A percentile compares a stretch with the other conserved stretches of the same genome.
Conservation (phyloP, 768 basidiomycete species). For the Suillus variegatus region DNA sequence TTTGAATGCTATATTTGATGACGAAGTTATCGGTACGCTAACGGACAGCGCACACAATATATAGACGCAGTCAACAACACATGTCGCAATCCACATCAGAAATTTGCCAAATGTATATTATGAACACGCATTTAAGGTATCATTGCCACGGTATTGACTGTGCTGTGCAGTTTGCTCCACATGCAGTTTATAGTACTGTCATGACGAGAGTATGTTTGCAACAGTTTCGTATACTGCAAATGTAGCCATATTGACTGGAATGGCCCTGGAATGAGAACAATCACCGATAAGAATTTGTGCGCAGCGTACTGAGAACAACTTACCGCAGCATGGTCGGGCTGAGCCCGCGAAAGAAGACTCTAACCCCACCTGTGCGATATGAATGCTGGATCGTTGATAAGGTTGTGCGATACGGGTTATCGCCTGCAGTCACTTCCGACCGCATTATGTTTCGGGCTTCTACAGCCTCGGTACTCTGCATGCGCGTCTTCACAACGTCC, state of each 20-base stretch:
- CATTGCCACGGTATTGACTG: not conserved
- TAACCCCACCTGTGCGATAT: slow-evolving; percentile 62
- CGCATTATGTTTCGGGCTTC: not conserved
- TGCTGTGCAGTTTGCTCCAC: not conserved
- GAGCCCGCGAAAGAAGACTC: slow-evolving; percentile 77
- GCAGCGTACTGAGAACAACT: slow-evolving; percentile 2
- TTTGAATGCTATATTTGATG: not conserved
- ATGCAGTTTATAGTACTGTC: slow-evolving; percentile 6
- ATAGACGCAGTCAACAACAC: not conserved
- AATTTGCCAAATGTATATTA: not conserved
- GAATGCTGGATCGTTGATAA: slow-evolving; percentile 59
- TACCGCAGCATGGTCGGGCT: slow-evolving; percentile 81
- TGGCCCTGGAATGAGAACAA: slow-evolving; percentile 46
- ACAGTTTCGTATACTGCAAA: slow-evolving; percentile 73
- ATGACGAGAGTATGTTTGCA: slow-evolving; percentile 39
- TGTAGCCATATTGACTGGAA: slow-evolving; percentile 85
- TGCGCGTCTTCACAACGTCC: slow-evolving; percentile 88
- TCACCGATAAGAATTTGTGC: slow-evolving; percentile 8
- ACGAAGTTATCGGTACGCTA: not conserved
- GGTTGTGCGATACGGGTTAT: slow-evolving; percentile 60
- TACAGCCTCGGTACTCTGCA: slow-evolving; percentile 54
- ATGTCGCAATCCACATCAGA: not conserved
- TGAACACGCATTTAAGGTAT: not conserved
- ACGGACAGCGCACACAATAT: not conserved
- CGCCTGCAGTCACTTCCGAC: slow-evolving; percentile 1